Base-by-base conservation (phyloP, 768 basidiomycete genomes). In the Lactarius pseudohatsudake region DNA sequence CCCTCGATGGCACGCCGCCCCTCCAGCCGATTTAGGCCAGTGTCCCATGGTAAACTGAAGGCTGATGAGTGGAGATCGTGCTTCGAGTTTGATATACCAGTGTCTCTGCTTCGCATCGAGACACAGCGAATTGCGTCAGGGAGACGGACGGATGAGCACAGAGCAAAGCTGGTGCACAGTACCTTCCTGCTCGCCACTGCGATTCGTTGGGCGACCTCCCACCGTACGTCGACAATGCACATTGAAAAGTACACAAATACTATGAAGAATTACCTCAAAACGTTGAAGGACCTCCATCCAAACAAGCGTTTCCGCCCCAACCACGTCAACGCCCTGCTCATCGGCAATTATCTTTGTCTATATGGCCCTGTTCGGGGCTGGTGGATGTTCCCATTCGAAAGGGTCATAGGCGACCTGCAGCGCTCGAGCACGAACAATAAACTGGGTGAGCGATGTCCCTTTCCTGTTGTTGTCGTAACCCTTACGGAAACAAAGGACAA, bases 341-440 rank as follows among this genome's bases (percentile, higher is more conserved):
- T n/a, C n/a, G n/a, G n/a, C n/a, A n/a, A n/a, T n/a, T n/a, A n/a
- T n/a, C n/a, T n/a, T n/a, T n/a, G n/a, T n/a, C n/a, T n/a, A n/a
- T n/a, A n/a, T n/a, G n/a, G n/a, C n/a, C n/a, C n/a, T n/a, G n/a
- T n/a, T n/a, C n/a, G n/a, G 64, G 71, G 71, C 0, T 79, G 77
- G 77, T 76, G 79, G 73, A 73, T 74, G 55, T 79, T 77, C 59
- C 74, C 75, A 2, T 76, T 77, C 34, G 34, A 34, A 34, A 34
- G 34, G 34, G 34, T 34, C 9, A 34, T 74, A 15, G 73, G 77
- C 0, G 47, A 57, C 7, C 38, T 26, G 28, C 74, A 77, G 54
- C 59, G 69, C 1, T 53, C 72, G 16, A 66, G 64, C 18, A 76
- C 73, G 13, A 73, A 75, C 58, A 4, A 60, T 18, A 73, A 73